Evolutionary conservation across 306 rosid species (phyloP), one percentile per base, ranked within the genome.

Genomic region (Prunus kanzakura): DNA sequence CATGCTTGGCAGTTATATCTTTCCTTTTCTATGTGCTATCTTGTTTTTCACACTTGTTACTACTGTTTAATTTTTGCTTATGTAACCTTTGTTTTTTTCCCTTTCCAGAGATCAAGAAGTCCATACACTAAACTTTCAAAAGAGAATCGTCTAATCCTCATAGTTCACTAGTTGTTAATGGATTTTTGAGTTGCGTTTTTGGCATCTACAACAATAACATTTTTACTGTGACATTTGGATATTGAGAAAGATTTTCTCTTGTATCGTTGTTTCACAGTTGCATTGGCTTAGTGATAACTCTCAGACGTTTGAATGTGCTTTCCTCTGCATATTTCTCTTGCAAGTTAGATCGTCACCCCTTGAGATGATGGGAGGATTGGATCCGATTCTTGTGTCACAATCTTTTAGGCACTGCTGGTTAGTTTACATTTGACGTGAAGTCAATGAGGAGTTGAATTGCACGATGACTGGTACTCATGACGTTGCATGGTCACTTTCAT

Each of bases 61-160:
- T 47, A 18, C 4, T 60, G 15, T 52, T 25, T 46, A 15, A 69
- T 50, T 45, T 71, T 74, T 45, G 3, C 46, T 72, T 19, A 66
- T 60, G 11, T 25, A 19, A 69, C 25, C 58, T 71, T 3, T n/a
- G n/a, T 67, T 60, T 76, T 80, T 51, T 64, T 80, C 25, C 25
- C 46, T 68, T 23, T 23, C 79, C 89, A 92, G 97, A n/a, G n/a
- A n/a, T n/a, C n/a, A n/a, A n/a, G 91, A 82, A 90, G 97, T 81
- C 98, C 97, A 0, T 97, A 95, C 88, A 95, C 98, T 8, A 89
- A 89, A 66, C 97, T 95, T 67, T 78, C 96, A 3, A 95, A 95
- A 91, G 98, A 95, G 87, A 95, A 95, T 55, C 97, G 98, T 41
- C 87, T 95, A 23, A 23, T 23, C 25, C 25, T 23, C 27, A 25